Conservation (phyloP, 306 rosid species). For the Corylus heterophylla region DNA sequence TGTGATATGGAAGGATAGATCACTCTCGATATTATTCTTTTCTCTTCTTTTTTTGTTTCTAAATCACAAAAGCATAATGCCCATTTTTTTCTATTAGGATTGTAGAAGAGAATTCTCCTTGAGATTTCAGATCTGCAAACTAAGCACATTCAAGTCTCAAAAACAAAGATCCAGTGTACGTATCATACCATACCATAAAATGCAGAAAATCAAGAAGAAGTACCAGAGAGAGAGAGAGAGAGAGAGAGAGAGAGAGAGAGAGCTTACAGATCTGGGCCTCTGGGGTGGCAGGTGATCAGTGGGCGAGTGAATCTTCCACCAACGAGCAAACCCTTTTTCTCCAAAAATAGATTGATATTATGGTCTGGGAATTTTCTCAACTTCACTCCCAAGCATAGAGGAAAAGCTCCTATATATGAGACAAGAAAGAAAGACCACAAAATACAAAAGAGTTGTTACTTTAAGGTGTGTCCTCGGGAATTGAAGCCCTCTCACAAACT, state of each 20-base stretch:
- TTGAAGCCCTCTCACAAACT: constrained; percentile 31
- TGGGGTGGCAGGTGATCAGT: constrained; percentile 3
- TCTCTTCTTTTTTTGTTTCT: not conserved
- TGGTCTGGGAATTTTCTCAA: constrained; percentile 15
- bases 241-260: constrained; percentile 18
- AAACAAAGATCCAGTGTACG: not conserved
- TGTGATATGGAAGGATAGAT: not conserved
- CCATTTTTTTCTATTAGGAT: not conserved
- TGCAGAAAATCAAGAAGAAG: not conserved
- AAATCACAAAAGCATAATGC: not conserved
- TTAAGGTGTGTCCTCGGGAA: constrained; percentile 42
- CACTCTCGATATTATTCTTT: not conserved
- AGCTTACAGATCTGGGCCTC: constrained; percentile 37
- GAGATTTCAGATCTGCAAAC: constrained; percentile 18
- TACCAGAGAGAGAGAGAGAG: not conserved
- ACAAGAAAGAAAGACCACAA: constrained; percentile 33
- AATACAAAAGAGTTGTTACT: constrained; percentile 13
- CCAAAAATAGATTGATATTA: constrained; percentile 9
- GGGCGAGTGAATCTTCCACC: constrained; percentile 24
- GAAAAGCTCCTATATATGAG: constrained; percentile 33
- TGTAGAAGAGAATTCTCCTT: not conserved
- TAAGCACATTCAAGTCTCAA: not conserved
- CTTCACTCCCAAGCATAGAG: constrained; percentile 16
- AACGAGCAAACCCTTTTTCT: not conserved
- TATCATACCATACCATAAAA: not conserved